Evolutionary conservation across 768 basidiomycete genomes (phyloP).

Genomic region (Pulveroboletus frians): DNA sequence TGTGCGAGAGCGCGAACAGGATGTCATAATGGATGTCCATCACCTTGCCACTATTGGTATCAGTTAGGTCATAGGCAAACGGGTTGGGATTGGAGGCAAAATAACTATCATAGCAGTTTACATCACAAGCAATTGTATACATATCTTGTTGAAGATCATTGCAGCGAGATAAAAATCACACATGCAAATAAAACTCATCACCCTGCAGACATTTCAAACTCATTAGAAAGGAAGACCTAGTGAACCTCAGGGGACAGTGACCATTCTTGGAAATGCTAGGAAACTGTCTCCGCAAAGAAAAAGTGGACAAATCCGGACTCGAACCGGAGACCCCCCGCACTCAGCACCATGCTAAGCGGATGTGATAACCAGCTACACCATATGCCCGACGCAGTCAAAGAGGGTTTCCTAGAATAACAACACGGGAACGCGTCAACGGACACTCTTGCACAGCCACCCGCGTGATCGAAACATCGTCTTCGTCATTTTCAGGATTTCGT

Average conservation of each 20-base stretch:
- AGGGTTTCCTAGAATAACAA: background rate
- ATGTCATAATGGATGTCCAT: background rate
- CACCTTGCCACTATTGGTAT: constrained; percentile 4
- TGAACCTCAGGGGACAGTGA: no score
- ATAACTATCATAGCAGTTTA: no score
- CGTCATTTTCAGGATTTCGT: constrained; percentile 27
- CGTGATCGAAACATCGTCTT: constrained; percentile 22
- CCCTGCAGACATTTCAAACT: no score
- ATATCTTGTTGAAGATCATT: no score
- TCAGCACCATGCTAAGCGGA: constrained; percentile 35
- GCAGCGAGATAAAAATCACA: no score
- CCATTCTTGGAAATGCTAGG: no score
- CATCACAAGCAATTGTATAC: no score
- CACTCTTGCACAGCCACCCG: constrained; percentile 20
- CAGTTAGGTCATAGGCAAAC: no score
- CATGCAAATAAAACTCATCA: no score
- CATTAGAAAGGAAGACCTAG: no score
- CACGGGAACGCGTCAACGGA: constrained; percentile 5
- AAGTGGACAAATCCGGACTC: constrained; percentile 37
- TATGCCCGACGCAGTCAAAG: constrained; percentile 27
- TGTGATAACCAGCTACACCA: constrained; percentile 39
- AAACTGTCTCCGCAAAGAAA: background rate
- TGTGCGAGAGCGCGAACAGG: constrained; percentile 2
- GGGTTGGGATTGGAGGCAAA: no score
- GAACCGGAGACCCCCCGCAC: constrained; percentile 38